Evolutionary conservation across 2,329 filamentous ascomycete genomes (phyloP).

Genomic region (Beauveria medogensis): DNA sequence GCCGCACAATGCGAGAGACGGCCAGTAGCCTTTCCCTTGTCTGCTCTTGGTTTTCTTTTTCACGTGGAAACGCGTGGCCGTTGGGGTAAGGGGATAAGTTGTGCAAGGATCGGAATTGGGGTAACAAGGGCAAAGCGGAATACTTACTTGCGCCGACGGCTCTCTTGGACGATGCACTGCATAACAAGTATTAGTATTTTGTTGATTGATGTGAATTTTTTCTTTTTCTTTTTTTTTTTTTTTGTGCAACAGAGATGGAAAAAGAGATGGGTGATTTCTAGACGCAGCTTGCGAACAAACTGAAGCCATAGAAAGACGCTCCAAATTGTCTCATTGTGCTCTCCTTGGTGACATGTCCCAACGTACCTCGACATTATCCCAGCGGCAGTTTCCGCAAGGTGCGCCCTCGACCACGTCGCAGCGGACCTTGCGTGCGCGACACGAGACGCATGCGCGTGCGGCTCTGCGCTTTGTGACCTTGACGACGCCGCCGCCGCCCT

Average conservation of each 20-base stretch:
- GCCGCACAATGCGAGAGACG: background rate
- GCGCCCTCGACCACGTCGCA: conserved; percentile 88
- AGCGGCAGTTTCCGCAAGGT: conserved; percentile 79
- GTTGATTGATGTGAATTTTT: background rate
- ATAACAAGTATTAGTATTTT: background rate
- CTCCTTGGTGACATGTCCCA: background rate
- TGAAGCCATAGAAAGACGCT: background rate
- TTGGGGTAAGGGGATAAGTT: background rate
- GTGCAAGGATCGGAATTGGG: background rate
- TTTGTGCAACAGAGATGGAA: no score
- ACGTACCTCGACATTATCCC: conserved; percentile 61
- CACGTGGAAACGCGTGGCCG: conserved; percentile 4
- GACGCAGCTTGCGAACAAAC: background rate
- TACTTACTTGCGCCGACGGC: conserved; percentile 77
- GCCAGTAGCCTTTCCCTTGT: background rate
- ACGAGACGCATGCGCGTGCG: conserved; percentile 85
- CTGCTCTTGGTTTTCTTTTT: background rate
- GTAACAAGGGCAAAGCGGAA: conserved; percentile 2
- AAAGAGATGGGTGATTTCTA: background rate
- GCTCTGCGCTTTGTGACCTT: conserved; percentile 69
- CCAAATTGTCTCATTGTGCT: background rate
- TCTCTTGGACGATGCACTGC: conserved; percentile 65
- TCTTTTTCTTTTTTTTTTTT: background rate
- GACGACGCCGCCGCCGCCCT: conserved; percentile 20
- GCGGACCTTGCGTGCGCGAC: conserved; percentile 80